Conservation (phyloP, 2,329 filamentous ascomycete species). For the Calonectria naviculata region DNA sequence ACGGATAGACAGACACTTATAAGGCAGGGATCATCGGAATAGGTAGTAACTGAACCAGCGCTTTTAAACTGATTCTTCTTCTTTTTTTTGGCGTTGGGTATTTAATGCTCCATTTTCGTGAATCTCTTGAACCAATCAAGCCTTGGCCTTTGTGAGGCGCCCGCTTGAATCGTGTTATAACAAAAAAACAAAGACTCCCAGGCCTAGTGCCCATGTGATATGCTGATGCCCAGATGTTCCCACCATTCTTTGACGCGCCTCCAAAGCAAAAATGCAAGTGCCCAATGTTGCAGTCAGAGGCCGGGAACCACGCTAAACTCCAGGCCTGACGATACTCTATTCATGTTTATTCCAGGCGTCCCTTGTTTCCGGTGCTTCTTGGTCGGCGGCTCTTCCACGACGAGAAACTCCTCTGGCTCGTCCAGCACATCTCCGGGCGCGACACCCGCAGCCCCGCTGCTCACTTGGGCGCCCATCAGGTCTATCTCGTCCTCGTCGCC, state of each 20-base stretch:
- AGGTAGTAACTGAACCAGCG: not conserved
- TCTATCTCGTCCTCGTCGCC: conserved; percentile 26
- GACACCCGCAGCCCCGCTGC: not conserved
- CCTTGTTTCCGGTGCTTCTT: conserved; percentile 24
- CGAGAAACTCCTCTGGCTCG: conserved; percentile 39
- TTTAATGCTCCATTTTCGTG: not conserved
- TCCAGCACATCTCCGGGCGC: conserved; percentile 12
- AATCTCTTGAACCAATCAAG: not conserved
- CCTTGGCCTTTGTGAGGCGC: not conserved
- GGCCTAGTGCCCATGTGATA: not conserved
- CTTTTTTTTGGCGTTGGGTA: not conserved
- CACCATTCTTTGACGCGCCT: not conserved
- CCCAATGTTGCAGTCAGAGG: conserved; percentile 8
- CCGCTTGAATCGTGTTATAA: not conserved
- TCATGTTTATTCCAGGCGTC: conserved; percentile 8
- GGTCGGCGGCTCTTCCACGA: conserved; percentile 41
- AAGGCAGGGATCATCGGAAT: not conserved
- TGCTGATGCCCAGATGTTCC: not conserved
- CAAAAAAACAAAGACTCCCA: not conserved
- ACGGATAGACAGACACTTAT: not conserved
- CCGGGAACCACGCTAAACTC: conserved; percentile 14
- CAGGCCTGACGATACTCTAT: conserved; percentile 1
- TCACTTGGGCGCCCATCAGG: not conserved
- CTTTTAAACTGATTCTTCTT: not conserved
- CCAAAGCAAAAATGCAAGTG: not conserved